Conservation (phyloP, 2,329 filamentous ascomycete species). For the Xylariaceae sp. region DNA sequence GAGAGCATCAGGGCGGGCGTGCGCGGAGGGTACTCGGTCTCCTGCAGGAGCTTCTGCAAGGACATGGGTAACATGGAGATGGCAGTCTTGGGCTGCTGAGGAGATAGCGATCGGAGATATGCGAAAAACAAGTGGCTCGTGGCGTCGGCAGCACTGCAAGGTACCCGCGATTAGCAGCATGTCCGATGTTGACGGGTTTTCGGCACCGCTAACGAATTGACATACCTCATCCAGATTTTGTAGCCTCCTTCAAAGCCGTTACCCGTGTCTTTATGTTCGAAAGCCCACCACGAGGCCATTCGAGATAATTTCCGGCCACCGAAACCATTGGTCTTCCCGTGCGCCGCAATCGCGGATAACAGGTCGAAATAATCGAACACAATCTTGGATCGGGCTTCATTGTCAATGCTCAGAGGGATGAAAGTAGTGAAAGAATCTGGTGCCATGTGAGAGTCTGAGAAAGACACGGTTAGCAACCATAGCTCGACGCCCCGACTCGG, state of each 20-base stretch:
- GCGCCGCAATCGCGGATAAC: slow-evolving; percentile 81
- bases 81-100: slow-evolving; percentile 63
- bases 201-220: slow-evolving; percentile 9
- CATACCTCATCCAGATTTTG: slow-evolving; percentile 75
- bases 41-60: slow-evolving; percentile 81
- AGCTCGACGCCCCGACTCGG: too few species aligned
- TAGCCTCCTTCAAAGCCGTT: slow-evolving; percentile 95
- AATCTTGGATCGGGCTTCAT: slow-evolving; percentile 76
- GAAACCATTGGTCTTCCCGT: slow-evolving; percentile 88
- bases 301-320: slow-evolving; percentile 90
- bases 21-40: slow-evolving; percentile 90
- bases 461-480: slow-evolving; percentile 5
- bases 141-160: slow-evolving; percentile 76
- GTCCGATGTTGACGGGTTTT: neutral
- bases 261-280: slow-evolving; percentile 80
- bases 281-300: slow-evolving; percentile 98
- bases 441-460: slow-evolving; percentile 82
- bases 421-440: slow-evolving; percentile 94
- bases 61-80: slow-evolving; percentile 87
- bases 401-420: slow-evolving; percentile 88
- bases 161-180: slow-evolving; percentile 27
- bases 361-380: slow-evolving; percentile 97
- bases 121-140: slow-evolving; percentile 97
- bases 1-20: slow-evolving; percentile 70
- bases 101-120: slow-evolving; percentile 83